Evolutionary conservation across 768 basidiomycete species (phyloP).

Genomic region (Boletus reticulatus): DNA sequence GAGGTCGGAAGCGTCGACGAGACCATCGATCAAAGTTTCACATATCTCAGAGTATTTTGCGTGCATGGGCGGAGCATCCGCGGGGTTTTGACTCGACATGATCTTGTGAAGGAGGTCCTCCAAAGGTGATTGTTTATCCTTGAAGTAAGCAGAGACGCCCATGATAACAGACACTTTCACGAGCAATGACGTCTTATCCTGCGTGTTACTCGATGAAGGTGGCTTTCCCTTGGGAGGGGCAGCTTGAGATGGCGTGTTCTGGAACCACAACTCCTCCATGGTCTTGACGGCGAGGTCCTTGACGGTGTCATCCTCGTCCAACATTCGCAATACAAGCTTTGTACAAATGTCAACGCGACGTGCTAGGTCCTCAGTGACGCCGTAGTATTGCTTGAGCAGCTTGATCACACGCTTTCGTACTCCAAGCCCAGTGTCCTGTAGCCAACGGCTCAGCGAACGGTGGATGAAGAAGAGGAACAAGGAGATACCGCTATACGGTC

Average conservation of each 20-base stretch:
- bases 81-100: conserved; percentile 66
- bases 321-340: conserved; percentile 76
- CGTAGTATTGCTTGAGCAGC: conserved; percentile 80
- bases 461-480: neutral
- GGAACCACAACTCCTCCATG: conserved; percentile 91
- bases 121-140: conserved; percentile 78
- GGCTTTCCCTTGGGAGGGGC: conserved; percentile 40
- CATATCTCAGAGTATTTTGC: conserved; percentile 77
- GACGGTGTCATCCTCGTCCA: conserved; percentile 93
- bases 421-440: conserved; percentile 87
- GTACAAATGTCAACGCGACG: conserved; percentile 79
- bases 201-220: conserved; percentile 27
- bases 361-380: conserved; percentile 53
- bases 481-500: conserved; percentile 82
- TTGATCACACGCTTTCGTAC: conserved; percentile 97
- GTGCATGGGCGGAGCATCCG: conserved; percentile 53
- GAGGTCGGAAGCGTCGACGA: conserved; percentile 83
- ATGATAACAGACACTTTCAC: conserved; percentile 80
- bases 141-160: conserved; percentile 78
- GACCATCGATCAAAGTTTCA: conserved; percentile 79
- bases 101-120: conserved; percentile 86
- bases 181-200: conserved; percentile 55
- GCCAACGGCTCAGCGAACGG: neutral
- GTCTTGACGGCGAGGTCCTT: conserved; percentile 91
- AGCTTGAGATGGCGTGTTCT: conserved; percentile 30